Evolutionary conservation across 2,329 filamentous ascomycete species (phyloP), one percentile per base, ranked within the genome.

Genomic region (Beauveria brongniartii): DNA sequence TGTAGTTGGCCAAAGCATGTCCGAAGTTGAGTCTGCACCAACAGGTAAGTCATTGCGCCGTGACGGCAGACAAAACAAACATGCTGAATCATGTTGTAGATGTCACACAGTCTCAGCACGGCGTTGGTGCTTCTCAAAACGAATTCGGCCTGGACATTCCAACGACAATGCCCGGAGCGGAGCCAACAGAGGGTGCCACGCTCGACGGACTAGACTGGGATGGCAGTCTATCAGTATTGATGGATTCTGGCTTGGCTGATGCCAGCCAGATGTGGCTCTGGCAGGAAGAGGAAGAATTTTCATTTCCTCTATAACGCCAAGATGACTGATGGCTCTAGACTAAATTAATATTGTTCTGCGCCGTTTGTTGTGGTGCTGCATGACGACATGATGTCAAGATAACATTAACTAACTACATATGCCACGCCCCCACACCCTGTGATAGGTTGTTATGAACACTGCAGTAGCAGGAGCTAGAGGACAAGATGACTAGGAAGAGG

Each of bases 221-320:
- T 55, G 56, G 34, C 24, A 56, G 52, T 34, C 51, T 60, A 12
- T 60, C 56, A 3, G 55, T 55, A 9, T 37, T 62, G n/a, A 54
- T 55, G 48, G 55, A 62, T 10, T 54, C 30, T 41, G 61, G 50
- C 8, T 26, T 62, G 16, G 50, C 47, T 26, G 61, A 62, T 18
- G 61, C 61, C 9, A 59, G 61, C 16, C 61, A 62, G 22, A 37
- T 62, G 37, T 62, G 55, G 56, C 34, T 62, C 5, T 62, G 61
- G 61, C 44, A 59, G n/a, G 20, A 61, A 9, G 44, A 50, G 30
- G 56, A 60, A 22, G 48, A 34, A 24, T 40, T 54, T 14, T 5
- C 41, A 22, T 59, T 37, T 37, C 41, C 50, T 48, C 41, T 20
- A 50, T 51, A 20, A 24, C n/a, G 18, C 16, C 18, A 46, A 14